Conservation (phyloP, 371 early-diverging fungal genomes). For the Rhizopus delemar region DNA sequence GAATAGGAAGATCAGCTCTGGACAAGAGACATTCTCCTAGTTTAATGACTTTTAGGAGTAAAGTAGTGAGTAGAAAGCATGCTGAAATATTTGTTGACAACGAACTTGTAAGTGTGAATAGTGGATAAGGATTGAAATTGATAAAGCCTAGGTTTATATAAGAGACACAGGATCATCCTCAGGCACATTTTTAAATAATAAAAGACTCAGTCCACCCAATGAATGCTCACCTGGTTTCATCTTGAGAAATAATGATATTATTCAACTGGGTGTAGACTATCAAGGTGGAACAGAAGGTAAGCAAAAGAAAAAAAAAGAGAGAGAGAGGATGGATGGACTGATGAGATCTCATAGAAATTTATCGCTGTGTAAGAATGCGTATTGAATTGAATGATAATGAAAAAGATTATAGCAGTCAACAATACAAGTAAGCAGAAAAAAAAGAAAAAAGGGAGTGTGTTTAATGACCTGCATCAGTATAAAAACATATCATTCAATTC, state of each 20-base stretch:
- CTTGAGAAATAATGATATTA: slow-evolving; percentile 85
- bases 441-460: background rate
- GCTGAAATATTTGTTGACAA: slow-evolving; percentile 74
- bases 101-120: slow-evolving; percentile 34
- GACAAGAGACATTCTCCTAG: slow-evolving; percentile 62
- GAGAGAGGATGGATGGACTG: background rate
- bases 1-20: slow-evolving; percentile 72
- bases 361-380: slow-evolving; percentile 77
- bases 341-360: slow-evolving; percentile 43
- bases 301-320: background rate
- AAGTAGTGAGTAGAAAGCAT: slow-evolving; percentile 76
- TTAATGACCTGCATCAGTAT: slow-evolving; percentile 6
- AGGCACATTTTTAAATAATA: slow-evolving; percentile 93
- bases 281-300: slow-evolving; percentile 87
- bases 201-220: slow-evolving; percentile 80
- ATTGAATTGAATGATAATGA: slow-evolving; percentile 71
- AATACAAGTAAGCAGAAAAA: slow-evolving; percentile 17
- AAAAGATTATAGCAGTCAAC: slow-evolving; percentile 55
- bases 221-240: slow-evolving; percentile 77
- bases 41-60: slow-evolving; percentile 73
- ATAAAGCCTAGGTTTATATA: slow-evolving; percentile 68
- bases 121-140: background rate
- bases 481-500: slow-evolving; percentile 19
- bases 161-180: slow-evolving; percentile 92
- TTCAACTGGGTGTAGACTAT: slow-evolving; percentile 94